phyloP scores from a whole-genome alignment of 805 yeast species.

The Ogataea nonfermentans region DNA sequence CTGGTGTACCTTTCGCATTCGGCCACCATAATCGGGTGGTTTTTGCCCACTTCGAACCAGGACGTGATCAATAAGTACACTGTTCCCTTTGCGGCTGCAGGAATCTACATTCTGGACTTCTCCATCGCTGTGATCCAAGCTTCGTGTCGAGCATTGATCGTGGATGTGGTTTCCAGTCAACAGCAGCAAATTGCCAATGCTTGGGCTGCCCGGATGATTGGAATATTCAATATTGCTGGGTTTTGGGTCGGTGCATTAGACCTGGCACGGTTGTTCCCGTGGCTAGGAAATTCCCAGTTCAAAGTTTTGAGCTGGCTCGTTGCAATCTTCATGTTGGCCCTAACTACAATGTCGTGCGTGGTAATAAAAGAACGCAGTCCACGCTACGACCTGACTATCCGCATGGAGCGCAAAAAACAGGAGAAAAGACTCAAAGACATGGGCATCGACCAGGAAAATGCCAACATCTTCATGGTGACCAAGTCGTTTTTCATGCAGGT shows the following conservation, averaged over 20 bases:
- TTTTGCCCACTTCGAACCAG: slow-evolving; percentile 26
- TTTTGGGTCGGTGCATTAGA: slow-evolving; percentile 52
- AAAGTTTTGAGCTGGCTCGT: slow-evolving; percentile 47
- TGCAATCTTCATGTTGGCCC: slow-evolving; percentile 38
- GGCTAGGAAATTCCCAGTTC: slow-evolving; percentile 49
- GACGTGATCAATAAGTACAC: slow-evolving; percentile 33
- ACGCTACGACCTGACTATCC: slow-evolving; percentile 38
- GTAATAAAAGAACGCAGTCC: slow-evolving; percentile 51
- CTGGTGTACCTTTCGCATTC: slow-evolving; percentile 47
- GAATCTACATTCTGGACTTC: slow-evolving; percentile 54
- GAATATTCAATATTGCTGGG: slow-evolving; percentile 57
- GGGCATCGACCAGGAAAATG: slow-evolving; percentile 34
- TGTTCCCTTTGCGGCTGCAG: slow-evolving; percentile 50
- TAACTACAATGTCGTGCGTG: slow-evolving; percentile 41
- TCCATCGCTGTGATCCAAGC: slow-evolving; percentile 61
- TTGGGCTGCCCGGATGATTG: slow-evolving; percentile 66
- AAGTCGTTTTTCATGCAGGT: slow-evolving; percentile 36
- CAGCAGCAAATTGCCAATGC: slow-evolving; percentile 63
- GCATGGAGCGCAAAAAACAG: slow-evolving; percentile 37
- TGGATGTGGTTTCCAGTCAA: slow-evolving; percentile 54
- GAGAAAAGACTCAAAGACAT: slow-evolving; percentile 33
- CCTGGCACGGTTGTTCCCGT: slow-evolving; percentile 37
- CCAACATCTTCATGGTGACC: slow-evolving; percentile 19
- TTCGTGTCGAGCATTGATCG: slow-evolving; percentile 57
- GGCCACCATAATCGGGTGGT: slow-evolving; percentile 36